Conservation (phyloP, 441 rosid genomes). For the Biscutella laevigata region DNA sequence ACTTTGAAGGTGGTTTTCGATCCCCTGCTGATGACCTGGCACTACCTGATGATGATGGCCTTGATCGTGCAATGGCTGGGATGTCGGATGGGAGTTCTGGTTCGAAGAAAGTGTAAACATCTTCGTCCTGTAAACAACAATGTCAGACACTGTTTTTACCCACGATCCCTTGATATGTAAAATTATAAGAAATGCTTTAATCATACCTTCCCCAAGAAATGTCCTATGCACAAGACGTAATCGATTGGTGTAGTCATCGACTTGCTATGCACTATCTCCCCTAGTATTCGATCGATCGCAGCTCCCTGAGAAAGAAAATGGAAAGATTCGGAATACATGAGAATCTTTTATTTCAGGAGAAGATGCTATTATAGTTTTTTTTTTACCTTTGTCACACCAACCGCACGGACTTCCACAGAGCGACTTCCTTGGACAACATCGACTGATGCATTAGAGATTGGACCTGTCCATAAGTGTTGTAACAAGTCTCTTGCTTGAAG, state of each 20-base stretch:
- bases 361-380: too few species aligned
- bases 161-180: neutral
- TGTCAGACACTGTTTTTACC: neutral
- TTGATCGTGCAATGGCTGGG: slow-evolving; percentile 40
- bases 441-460: slow-evolving; percentile 95
- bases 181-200: slow-evolving; percentile 1
- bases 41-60: slow-evolving; percentile 50
- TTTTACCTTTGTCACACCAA: slow-evolving; percentile 92
- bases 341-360: too few species aligned
- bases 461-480: slow-evolving; percentile 99
- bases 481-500: slow-evolving; percentile 96
- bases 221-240: slow-evolving; percentile 88
- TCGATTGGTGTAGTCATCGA: slow-evolving; percentile 87
- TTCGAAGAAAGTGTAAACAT: slow-evolving; percentile 87
- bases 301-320: slow-evolving; percentile 60
- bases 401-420: slow-evolving; percentile 95
- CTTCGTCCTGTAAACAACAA: slow-evolving; percentile 70
- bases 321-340: slow-evolving; percentile 1
- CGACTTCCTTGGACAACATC: slow-evolving; percentile 98
- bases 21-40: slow-evolving; percentile 43
- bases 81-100: slow-evolving; percentile 78
- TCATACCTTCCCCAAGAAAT: slow-evolving; percentile 90
- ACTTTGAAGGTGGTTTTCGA: slow-evolving; percentile 46
- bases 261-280: slow-evolving; percentile 91
- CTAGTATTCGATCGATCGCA: slow-evolving; percentile 89